Evolutionary conservation across 805 yeast genomes (phyloP).

Genomic region (Candida tammaniensis): DNA sequence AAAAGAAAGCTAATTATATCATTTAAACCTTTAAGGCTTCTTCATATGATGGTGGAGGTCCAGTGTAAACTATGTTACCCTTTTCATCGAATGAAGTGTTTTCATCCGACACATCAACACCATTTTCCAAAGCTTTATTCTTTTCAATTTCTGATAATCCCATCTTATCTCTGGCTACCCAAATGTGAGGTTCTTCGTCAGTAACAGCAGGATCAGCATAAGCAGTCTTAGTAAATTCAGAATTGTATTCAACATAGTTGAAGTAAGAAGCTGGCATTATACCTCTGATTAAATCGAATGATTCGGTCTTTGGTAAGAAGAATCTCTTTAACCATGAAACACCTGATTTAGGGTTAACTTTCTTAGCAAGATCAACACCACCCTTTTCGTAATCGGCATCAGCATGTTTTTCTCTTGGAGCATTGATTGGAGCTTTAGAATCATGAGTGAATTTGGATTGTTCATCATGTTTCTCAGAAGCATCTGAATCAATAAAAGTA

Average conservation of each 20-base stretch:
- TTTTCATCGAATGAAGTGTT: slow-evolving; percentile 59
- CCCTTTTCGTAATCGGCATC: slow-evolving; percentile 3
- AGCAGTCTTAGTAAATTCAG: slow-evolving; percentile 38
- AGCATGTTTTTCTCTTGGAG: slow-evolving; percentile 1
- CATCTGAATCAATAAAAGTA: slow-evolving; percentile 8
- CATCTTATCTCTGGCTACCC: slow-evolving; percentile 69
- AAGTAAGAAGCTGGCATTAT: slow-evolving; percentile 41
- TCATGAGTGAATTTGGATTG: slow-evolving; percentile 16
- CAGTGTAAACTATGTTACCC: slow-evolving; percentile 50
- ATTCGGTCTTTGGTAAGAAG: slow-evolving; percentile 46
- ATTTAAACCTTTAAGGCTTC: slow-evolving; percentile 39
- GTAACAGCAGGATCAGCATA: slow-evolving; percentile 57
- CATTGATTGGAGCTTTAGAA: slow-evolving; percentile 22
- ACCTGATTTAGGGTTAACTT: slow-evolving; percentile 14
- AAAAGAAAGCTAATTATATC: background rate
- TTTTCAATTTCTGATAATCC: slow-evolving; percentile 65
- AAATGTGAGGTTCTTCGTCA: slow-evolving; percentile 59
- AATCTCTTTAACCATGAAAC: slow-evolving; percentile 36
- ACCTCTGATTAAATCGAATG: slow-evolving; percentile 44
- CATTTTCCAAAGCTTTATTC: slow-evolving; percentile 50
- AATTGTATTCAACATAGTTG: slow-evolving; percentile 40
- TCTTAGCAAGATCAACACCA: slow-evolving; percentile 5
- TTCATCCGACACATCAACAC: slow-evolving; percentile 54
- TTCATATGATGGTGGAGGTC: slow-evolving; percentile 71
- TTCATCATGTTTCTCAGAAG: slow-evolving; percentile 4